Conservation (phyloP, 2,329 filamentous ascomycete species). For the Fusarium brevicatenulatum region DNA sequence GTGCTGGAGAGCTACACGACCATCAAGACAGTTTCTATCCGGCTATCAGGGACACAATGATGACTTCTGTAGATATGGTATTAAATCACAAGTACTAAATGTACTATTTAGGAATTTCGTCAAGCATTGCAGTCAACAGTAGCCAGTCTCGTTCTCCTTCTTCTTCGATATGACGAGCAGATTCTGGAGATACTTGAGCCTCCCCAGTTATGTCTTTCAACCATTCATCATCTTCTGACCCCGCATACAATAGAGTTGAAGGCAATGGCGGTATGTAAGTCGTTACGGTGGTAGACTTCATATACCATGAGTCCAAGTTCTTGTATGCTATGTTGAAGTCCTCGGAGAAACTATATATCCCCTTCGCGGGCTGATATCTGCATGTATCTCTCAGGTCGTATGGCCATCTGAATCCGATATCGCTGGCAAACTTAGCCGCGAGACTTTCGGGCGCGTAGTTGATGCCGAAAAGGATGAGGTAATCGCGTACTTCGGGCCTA, state of each 20-base stretch:
- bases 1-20: neutral
- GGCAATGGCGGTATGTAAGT: neutral
- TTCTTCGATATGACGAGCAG: rapidly evolving
- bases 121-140: neutral
- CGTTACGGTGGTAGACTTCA: neutral
- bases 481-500: neutral
- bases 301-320: neutral
- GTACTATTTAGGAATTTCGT: neutral
- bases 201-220: rapidly evolving
- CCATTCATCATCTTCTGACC: neutral
- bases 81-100: neutral
- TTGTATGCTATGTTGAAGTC: neutral
- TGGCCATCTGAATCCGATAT: neutral
- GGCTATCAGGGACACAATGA: neutral
- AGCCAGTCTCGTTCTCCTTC: neutral
- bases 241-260: rapidly evolving
- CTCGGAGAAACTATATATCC: neutral
- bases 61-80: rapidly evolving
- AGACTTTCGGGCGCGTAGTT: neutral
- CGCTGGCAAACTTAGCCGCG: rapidly evolving
- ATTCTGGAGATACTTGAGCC: neutral
- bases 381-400: neutral
- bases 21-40: neutral
- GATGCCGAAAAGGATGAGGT: neutral
- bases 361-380: neutral